phyloP scores from a whole-genome alignment of 768 basidiomycete species.

The Suillus cothurnatus region DNA sequence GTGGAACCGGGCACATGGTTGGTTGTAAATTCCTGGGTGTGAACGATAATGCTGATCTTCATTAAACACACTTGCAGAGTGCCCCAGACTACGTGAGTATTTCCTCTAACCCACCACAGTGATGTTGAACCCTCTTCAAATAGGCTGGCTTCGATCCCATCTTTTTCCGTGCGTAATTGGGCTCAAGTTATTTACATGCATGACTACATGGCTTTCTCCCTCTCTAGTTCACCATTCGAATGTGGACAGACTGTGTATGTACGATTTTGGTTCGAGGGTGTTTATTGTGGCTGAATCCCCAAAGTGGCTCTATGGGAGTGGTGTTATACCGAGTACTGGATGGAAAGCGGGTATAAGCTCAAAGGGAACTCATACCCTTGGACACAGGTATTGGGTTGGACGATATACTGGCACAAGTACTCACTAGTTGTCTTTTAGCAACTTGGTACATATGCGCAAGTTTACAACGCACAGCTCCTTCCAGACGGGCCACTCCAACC shows the following conservation, averaged over 20 bases:
- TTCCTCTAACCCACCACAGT: neutral
- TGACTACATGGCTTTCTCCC: neutral
- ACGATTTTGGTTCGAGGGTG: neutral
- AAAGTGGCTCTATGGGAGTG: slow-evolving; percentile 33
- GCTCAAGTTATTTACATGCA: neutral
- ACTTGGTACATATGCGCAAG: slow-evolving; percentile 22
- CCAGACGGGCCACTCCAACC: slow-evolving; percentile 24
- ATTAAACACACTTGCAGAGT: slow-evolving; percentile 12
- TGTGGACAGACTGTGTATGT: slow-evolving; percentile 27
- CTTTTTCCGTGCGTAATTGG: slow-evolving; percentile 23
- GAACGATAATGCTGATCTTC: neutral
- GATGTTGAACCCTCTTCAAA: neutral
- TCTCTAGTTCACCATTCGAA: slow-evolving; percentile 26
- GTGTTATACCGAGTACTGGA: slow-evolving; percentile 31
- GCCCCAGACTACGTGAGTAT: slow-evolving; percentile 26
- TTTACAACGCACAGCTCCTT: slow-evolving; percentile 21
- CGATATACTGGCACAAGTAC: neutral
- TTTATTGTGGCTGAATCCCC: neutral
- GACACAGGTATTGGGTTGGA: slow-evolving; percentile 21
- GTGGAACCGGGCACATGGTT: slow-evolving; percentile 31
- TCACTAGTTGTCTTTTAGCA: slow-evolving; percentile 10
- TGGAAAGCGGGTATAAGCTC: slow-evolving; percentile 23
- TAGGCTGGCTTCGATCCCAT: slow-evolving; percentile 29
- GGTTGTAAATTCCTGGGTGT: slow-evolving; percentile 2
- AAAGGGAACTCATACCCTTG: slow-evolving; percentile 14